Evolutionary conservation across 2,329 filamentous ascomycete species (phyloP).

Genomic region (Keithomyces neogunnii): DNA sequence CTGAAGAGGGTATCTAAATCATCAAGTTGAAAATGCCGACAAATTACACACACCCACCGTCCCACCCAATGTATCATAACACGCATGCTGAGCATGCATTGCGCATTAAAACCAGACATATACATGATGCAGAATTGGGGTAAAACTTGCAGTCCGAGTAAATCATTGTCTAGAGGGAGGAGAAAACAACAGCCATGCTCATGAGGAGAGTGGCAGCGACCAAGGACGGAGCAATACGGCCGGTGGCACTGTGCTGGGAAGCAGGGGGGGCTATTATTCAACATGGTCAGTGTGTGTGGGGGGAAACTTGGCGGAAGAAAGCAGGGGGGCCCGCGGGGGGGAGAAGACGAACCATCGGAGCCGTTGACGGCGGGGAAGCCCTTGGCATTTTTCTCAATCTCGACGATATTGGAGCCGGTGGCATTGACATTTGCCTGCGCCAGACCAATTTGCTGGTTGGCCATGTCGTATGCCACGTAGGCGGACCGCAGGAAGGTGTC

Average conservation of each 20-base stretch:
- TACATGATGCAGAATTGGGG: too few species aligned
- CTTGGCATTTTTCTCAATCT: slow-evolving; percentile 29
- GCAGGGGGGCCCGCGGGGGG: neutral
- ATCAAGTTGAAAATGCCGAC: neutral
- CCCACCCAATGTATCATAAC: neutral
- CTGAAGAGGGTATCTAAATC: neutral
- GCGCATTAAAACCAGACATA: too few species aligned
- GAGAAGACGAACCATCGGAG: slow-evolving; percentile 24
- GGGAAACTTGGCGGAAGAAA: neutral
- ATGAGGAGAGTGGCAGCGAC: slow-evolving; percentile 11
- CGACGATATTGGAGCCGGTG: slow-evolving; percentile 34
- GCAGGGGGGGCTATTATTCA: neutral
- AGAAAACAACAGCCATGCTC: slow-evolving; percentile 10
- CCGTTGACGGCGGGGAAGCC: slow-evolving; percentile 34
- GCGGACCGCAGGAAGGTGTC: slow-evolving; percentile 50
- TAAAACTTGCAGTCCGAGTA: too few species aligned
- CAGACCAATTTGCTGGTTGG: slow-evolving; percentile 40
- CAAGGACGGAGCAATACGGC: slow-evolving; percentile 11
- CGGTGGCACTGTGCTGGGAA: slow-evolving; percentile 9
- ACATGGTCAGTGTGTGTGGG: neutral
- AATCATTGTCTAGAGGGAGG: neutral
- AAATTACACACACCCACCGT: neutral
- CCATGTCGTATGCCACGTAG: slow-evolving; percentile 48
- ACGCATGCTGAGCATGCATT: neutral
- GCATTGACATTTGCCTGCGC: slow-evolving; percentile 44